Percentiles rank a stretch among this genome's conserved stretches.
phyloP scores from a whole-genome alignment of 1,284 basidiomycete species.

The Fistulinella staudtii region DNA sequence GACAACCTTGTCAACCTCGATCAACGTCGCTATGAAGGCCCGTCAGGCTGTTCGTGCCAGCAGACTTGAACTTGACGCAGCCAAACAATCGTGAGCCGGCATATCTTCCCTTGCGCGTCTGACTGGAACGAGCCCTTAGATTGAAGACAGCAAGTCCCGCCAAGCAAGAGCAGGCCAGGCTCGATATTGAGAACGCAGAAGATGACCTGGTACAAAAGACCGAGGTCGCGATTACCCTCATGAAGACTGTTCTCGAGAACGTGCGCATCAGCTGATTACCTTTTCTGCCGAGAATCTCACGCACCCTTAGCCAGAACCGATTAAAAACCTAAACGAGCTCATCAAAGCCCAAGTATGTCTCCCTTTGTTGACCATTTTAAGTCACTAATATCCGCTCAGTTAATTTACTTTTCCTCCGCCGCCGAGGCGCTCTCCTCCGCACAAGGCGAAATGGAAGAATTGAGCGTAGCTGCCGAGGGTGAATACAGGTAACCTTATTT shows the following conservation, averaged over 20 bases:
- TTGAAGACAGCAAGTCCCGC: constrained; percentile 72
- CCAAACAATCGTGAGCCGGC: constrained; percentile 52
- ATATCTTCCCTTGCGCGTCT: neutral
- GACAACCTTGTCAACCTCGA: constrained; percentile 75
- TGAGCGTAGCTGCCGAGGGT: constrained; percentile 85
- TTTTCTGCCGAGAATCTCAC: neutral
- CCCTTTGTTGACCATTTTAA: neutral
- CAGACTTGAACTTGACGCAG: constrained; percentile 74
- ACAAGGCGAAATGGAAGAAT: constrained; percentile 88
- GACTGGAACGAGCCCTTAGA: constrained; percentile 36
- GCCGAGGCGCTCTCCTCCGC: constrained; percentile 81
- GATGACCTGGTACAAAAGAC: constrained; percentile 97
- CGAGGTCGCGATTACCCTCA: constrained; percentile 94
- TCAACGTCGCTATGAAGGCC: constrained; percentile 87
- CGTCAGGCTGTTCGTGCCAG: constrained; percentile 84
- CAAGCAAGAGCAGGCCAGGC: constrained; percentile 83
- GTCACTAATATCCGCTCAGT: constrained; percentile 39
- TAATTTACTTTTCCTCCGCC: constrained; percentile 80
- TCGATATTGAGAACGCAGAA: constrained; percentile 93
- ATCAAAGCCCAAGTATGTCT: constrained; percentile 72
- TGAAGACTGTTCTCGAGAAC: constrained; percentile 98
- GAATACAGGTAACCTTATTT: constrained; percentile 69
- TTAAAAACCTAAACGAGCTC: constrained; percentile 91
- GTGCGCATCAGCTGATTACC: constrained; percentile 45
- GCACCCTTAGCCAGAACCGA: constrained; percentile 78